phyloP scores from a whole-genome alignment of 805 yeast species.

The Yarrowia alimentaria region DNA sequence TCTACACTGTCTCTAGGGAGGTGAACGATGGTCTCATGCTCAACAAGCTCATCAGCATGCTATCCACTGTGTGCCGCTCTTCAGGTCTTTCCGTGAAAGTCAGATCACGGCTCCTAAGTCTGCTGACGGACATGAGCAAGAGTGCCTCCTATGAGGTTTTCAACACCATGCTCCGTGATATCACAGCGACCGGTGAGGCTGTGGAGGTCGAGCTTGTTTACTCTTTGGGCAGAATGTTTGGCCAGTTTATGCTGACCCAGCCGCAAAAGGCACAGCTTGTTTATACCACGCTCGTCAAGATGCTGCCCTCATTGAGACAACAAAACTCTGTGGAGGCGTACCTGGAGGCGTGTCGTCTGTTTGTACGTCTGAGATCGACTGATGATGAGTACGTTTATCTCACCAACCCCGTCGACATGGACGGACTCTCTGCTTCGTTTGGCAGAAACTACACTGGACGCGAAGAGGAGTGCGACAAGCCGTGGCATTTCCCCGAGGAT shows the following conservation, averaged over 20 bases:
- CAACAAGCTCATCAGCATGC: constrained; percentile 38
- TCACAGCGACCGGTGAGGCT: constrained; percentile 12
- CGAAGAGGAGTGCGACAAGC: constrained; percentile 26
- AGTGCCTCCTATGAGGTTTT: constrained; percentile 30
- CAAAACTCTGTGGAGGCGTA: constrained; percentile 28
- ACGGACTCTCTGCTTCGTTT: constrained; percentile 61
- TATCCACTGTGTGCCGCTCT: not conserved
- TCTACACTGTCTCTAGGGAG: constrained; percentile 42
- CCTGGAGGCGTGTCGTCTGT: constrained; percentile 50
- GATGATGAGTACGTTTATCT: constrained; percentile 48
- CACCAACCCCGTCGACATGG: constrained; percentile 57
- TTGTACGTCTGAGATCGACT: constrained; percentile 56
- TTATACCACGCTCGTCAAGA: constrained; percentile 34
- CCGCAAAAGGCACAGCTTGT: constrained; percentile 38
- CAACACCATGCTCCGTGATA: constrained; percentile 21
- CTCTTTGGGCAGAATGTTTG: constrained; percentile 37
- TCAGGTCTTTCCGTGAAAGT: constrained; percentile 30
- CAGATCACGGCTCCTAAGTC: constrained; percentile 40
- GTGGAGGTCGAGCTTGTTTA: constrained; percentile 30
- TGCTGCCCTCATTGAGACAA: constrained; percentile 26
- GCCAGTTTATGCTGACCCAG: constrained; percentile 34
- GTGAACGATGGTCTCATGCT: constrained; percentile 40
- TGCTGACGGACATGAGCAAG: constrained; percentile 36
- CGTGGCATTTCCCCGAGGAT: constrained; percentile 64
- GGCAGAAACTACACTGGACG: constrained; percentile 47